Conservation (phyloP, 345 rosid genomes). For the Moricandia moricandioides region DNA sequence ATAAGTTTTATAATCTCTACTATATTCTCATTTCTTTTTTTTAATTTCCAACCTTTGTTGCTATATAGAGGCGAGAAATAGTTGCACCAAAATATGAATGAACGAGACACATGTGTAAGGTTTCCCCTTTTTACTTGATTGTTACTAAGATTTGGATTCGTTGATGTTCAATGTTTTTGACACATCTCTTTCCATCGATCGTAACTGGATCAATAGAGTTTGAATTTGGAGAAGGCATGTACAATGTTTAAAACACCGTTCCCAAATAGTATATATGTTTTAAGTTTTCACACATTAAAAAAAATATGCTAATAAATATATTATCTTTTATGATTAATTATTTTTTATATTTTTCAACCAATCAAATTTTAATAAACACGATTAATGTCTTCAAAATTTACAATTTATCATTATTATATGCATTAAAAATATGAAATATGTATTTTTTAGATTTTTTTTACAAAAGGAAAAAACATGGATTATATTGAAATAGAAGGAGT, state of each 20-base stretch:
- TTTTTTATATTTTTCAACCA: no score
- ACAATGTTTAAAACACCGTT: not conserved
- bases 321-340: no score
- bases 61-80: not conserved
- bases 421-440: no score
- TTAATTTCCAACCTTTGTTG: not conserved
- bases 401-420: no score
- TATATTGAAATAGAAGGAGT: no score
- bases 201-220: not conserved
- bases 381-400: no score
- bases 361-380: no score
- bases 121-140: not conserved
- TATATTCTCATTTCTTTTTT: not conserved
- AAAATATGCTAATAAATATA: no score
- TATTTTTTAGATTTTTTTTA: no score
- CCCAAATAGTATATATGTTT: no score
- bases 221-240: not conserved
- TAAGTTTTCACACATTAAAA: no score
- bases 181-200: not conserved
- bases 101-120: not conserved
- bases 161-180: not conserved
- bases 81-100: not conserved
- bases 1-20: not conserved
- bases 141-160: not conserved
- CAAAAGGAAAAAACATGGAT: no score